Evolutionary conservation across 495 filamentous ascomycete genomes (phyloP).

Genomic region (Penicillium cinerascens): DNA sequence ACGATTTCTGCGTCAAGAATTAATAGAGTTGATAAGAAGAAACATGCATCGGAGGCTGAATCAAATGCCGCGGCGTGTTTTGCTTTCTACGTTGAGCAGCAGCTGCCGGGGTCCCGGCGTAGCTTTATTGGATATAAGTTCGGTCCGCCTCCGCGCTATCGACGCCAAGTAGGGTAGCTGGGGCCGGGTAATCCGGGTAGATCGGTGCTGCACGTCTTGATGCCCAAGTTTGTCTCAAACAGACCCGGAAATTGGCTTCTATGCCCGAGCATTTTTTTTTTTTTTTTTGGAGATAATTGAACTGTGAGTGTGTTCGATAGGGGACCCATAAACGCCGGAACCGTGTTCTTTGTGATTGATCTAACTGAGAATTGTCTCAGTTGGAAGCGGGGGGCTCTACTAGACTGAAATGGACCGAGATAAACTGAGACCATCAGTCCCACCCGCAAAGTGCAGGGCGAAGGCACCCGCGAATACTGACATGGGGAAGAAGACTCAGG

Average conservation of each 20-base stretch:
- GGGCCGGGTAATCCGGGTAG: background rate
- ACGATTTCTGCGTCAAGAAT: background rate
- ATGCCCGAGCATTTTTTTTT: too few species aligned
- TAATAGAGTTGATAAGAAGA: background rate
- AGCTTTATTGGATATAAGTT: background rate
- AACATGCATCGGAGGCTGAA: background rate
- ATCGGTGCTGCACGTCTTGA: conserved; percentile 2
- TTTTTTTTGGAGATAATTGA: too few species aligned
- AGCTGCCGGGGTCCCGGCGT: background rate
- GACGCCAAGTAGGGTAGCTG: background rate
- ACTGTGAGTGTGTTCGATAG: too few species aligned
- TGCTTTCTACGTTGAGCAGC: background rate
- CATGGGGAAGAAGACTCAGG: background rate
- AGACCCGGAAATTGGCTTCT: background rate
- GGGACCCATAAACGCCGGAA: too few species aligned
- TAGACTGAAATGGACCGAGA: background rate
- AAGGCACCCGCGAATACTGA: too few species aligned
- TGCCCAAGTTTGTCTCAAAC: background rate
- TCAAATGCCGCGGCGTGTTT: conserved; percentile 1
- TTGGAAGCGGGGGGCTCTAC: background rate
- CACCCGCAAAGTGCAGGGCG: too few species aligned
- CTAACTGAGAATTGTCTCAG: background rate
- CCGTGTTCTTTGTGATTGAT: too few species aligned
- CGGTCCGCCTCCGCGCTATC: background rate
- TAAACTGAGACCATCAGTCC: background rate